Evolutionary conservation across 305 asterid genomes (phyloP).

Genomic region (Nicotiana rustica): DNA sequence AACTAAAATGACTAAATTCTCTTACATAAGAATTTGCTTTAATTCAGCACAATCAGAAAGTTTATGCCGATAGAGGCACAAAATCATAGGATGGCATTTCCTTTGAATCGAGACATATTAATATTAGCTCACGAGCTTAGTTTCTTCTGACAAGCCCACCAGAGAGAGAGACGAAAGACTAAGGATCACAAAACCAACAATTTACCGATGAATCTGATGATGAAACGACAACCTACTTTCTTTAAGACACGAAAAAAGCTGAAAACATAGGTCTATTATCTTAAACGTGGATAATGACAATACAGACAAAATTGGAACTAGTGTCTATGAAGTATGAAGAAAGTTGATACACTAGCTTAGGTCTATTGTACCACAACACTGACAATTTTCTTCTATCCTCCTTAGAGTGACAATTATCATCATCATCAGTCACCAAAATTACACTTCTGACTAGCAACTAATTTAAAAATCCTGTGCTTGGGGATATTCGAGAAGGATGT

Average conservation of each 20-base stretch:
- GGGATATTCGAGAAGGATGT: background rate
- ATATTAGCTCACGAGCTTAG: background rate
- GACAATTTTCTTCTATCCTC: slow-evolving; percentile 17
- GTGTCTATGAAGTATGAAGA: slow-evolving; percentile 28
- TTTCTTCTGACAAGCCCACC: background rate
- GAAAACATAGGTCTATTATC: background rate
- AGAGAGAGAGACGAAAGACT: background rate
- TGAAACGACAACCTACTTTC: background rate
- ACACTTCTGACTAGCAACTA: slow-evolving; percentile 27
- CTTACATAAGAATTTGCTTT: background rate
- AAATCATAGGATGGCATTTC: background rate
- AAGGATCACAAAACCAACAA: background rate
- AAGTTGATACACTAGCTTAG: background rate
- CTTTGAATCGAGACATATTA: background rate
- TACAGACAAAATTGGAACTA: slow-evolving; percentile 20
- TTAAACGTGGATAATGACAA: slow-evolving; percentile 22
- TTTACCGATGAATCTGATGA: background rate
- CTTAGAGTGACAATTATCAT: slow-evolving; percentile 24
- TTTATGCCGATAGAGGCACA: background rate
- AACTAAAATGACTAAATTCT: background rate
- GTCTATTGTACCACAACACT: background rate
- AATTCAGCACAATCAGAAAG: background rate
- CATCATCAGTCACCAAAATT: slow-evolving; percentile 1
- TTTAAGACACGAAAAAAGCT: background rate
- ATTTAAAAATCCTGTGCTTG: background rate